A percentile compares a stretch with the other conserved stretches of the same genome.
phyloP scores from a whole-genome alignment of 345 rosid genomes.

The Punica granatum region DNA sequence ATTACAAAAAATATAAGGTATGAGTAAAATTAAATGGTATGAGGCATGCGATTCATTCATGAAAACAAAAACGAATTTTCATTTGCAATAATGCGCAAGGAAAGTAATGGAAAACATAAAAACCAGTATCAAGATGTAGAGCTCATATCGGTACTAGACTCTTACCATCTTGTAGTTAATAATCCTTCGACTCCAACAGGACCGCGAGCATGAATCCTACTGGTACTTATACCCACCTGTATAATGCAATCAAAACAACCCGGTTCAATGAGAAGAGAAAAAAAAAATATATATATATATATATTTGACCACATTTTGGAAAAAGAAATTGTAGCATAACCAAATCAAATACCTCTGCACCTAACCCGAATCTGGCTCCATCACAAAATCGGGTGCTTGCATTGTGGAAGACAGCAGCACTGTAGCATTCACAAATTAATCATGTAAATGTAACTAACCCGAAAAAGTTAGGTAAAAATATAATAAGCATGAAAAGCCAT shows the following conservation, averaged over 20 bases:
- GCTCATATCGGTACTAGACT: background rate
- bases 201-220: constrained; percentile 98
- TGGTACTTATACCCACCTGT: constrained; percentile 95
- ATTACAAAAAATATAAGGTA: no score
- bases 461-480: background rate
- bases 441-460: background rate
- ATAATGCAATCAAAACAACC: background rate
- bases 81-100: no score
- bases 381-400: constrained; percentile 97
- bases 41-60: no score
- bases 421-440: constrained; percentile 15
- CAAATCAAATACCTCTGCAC: constrained; percentile 76
- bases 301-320: background rate
- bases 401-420: constrained; percentile 98
- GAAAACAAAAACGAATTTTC: no score
- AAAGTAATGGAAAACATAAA: no score
- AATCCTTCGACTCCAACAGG: constrained; percentile 98
- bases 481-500: background rate
- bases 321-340: background rate
- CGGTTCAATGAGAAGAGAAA: background rate
- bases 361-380: constrained; percentile 91
- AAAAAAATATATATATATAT: no score
- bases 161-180: constrained; percentile 91
- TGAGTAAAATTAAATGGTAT: background rate
- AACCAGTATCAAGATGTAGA: background rate